Conservation (phyloP, 2,329 filamentous ascomycete species). For the Colletotrichum tropicicola region DNA sequence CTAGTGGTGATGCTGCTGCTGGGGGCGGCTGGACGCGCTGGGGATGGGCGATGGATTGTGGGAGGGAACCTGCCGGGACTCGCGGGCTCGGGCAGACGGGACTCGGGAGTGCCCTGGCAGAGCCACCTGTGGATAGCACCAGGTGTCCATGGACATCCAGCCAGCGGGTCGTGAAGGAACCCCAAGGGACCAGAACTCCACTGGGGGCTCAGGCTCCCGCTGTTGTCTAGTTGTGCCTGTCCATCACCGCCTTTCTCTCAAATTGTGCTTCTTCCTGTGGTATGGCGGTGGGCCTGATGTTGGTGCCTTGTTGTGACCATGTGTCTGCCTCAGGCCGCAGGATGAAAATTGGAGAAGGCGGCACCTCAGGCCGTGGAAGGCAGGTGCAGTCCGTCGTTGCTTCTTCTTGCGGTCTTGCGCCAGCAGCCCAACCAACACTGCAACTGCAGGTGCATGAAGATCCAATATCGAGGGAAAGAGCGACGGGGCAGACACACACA, state of each 20-base stretch:
- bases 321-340: not conserved
- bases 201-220: not conserved
- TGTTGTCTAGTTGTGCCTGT: not conserved
- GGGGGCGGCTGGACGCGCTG: not conserved
- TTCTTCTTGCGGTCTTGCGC: not conserved
- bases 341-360: not conserved
- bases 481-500: not conserved
- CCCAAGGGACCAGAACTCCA: constrained; percentile 11
- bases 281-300: not conserved
- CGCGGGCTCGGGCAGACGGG: not conserved
- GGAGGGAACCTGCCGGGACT: no score
- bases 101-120: no score
- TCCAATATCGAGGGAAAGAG: not conserved
- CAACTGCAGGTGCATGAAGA: not conserved
- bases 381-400: not conserved
- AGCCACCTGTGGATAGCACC: no score
- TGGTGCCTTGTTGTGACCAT: no score
- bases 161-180: constrained; percentile 3
- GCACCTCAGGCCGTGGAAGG: no score
- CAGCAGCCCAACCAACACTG: not conserved
- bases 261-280: no score
- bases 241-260: no score
- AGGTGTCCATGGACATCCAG: no score
- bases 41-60: no score
- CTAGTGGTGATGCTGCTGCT: constrained; percentile 1